Percentiles rank a stretch among this genome's conserved stretches.
Conservation (phyloP, 371 early-diverging fungal species). For the Zopfochytrium polystomum region DNA sequence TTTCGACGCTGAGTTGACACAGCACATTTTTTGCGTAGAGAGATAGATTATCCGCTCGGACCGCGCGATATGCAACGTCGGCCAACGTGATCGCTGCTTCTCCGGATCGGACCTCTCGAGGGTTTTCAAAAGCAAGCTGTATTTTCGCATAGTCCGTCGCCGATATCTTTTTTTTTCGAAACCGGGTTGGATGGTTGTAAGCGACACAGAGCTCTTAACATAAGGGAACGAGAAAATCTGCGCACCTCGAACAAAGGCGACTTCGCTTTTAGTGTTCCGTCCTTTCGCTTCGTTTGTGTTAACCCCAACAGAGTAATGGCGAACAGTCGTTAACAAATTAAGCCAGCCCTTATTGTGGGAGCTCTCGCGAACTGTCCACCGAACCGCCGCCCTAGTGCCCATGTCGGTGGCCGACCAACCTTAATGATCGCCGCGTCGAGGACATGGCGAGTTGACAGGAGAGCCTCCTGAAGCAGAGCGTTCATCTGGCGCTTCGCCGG, state of each 20-base stretch:
- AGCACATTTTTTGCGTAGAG: slow-evolving; percentile 49
- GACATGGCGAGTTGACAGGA: slow-evolving; percentile 43
- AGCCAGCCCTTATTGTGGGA: too few relatives aligned
- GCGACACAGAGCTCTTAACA: not conserved
- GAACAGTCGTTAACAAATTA: too few relatives aligned
- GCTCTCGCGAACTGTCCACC: too few relatives aligned
- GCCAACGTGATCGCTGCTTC: slow-evolving; percentile 41
- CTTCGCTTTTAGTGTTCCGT: slow-evolving; percentile 46
- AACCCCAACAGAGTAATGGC: too few relatives aligned
- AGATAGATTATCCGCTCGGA: slow-evolving; percentile 43
- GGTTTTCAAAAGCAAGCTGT: slow-evolving; percentile 39
- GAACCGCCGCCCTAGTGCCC: too few relatives aligned
- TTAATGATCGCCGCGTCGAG: slow-evolving; percentile 47
- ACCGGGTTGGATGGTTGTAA: not conserved
- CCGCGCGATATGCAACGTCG: slow-evolving; percentile 40
- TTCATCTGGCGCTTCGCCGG: slow-evolving; percentile 51
- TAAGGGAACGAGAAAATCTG: not conserved
- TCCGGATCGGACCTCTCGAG: slow-evolving; percentile 38
- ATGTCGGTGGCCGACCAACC: too few relatives aligned
- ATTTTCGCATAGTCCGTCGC: slow-evolving; percentile 34
- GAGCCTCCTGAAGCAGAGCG: slow-evolving; percentile 46
- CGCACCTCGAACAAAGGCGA: slow-evolving; percentile 42
- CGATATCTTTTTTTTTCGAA: slow-evolving; percentile 15
- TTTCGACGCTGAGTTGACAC: not conserved
- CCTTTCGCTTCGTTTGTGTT: too few relatives aligned